Conservation (phyloP, 208 protist species). For the Trichomonas vaginalis region DNA sequence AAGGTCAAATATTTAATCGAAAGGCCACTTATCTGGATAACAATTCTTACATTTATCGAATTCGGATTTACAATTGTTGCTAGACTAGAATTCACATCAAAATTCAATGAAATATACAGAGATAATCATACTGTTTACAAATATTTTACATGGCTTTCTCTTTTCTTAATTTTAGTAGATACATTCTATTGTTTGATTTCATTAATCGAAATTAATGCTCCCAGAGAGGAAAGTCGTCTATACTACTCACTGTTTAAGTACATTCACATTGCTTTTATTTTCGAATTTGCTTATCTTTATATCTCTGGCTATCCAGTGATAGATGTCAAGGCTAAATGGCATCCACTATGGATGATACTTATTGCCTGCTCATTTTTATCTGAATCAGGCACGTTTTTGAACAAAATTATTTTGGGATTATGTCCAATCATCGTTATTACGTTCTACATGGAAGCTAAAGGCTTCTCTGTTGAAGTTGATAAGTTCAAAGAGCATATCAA, state of each 20-base stretch:
- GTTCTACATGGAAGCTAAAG: background rate
- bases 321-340: background rate
- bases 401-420: background rate
- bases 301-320: background rate
- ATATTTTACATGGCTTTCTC: background rate
- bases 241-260: background rate
- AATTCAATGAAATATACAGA: background rate
- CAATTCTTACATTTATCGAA: background rate
- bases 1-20: background rate
- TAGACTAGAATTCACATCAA: background rate
- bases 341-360: background rate
- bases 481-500: background rate
- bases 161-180: background rate
- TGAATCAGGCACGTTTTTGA: background rate
- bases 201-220: background rate
- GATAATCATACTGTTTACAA: background rate
- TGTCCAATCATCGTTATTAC: background rate
- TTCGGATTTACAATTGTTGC: background rate
- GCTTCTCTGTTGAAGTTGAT: background rate
- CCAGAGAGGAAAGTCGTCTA: background rate
- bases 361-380: background rate
- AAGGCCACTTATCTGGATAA: background rate
- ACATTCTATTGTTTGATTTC: background rate
- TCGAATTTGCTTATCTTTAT: background rate
- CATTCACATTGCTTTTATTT: background rate